These are phyloP conservation scores for Pulveroboletus frians DNA, from an alignment of 768 basidiomycete species.

Conservation along the genomic window DNA sequence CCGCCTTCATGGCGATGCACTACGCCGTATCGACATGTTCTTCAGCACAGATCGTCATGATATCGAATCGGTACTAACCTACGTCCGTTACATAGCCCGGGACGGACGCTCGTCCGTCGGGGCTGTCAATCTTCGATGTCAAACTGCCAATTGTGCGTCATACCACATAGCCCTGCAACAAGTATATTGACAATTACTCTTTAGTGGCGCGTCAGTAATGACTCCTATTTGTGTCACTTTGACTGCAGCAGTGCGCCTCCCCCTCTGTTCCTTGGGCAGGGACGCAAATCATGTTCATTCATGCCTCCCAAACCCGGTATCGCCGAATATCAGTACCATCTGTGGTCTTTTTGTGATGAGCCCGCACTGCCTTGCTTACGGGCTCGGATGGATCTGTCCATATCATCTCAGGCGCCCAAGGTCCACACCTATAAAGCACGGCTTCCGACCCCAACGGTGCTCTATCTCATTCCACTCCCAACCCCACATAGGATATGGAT, in stretches of 20 bases:
- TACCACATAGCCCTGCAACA: not conserved
- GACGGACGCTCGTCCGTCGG: too few relatives aligned
- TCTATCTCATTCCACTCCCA: conserved; percentile 1
- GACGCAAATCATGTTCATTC: not conserved
- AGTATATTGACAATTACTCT: not conserved
- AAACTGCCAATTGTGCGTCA: too few relatives aligned
- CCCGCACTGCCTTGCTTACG: not conserved
- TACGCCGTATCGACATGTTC: not conserved
- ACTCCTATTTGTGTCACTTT: conserved; percentile 1
- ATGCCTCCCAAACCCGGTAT: too few relatives aligned
- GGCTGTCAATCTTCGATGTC: too few relatives aligned
- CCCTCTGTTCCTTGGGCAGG: not conserved
- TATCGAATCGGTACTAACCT: too few relatives aligned
- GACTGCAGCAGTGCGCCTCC: not conserved
- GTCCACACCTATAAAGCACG: conserved; percentile 9
- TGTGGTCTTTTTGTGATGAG: not conserved
- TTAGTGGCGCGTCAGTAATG: not conserved
- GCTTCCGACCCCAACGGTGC: not conserved
- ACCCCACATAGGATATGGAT: conserved; percentile 15
- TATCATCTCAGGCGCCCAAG: conserved; percentile 6
- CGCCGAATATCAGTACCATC: too few relatives aligned
- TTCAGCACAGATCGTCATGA: too few relatives aligned
- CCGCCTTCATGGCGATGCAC: not conserved
- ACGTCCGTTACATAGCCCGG: not conserved
- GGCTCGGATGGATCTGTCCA: conserved; percentile 5